Evolutionary conservation across 768 basidiomycete species (phyloP), one percentile per base, ranked within the genome.

Genomic region (Cystobasidium onofrii): DNA sequence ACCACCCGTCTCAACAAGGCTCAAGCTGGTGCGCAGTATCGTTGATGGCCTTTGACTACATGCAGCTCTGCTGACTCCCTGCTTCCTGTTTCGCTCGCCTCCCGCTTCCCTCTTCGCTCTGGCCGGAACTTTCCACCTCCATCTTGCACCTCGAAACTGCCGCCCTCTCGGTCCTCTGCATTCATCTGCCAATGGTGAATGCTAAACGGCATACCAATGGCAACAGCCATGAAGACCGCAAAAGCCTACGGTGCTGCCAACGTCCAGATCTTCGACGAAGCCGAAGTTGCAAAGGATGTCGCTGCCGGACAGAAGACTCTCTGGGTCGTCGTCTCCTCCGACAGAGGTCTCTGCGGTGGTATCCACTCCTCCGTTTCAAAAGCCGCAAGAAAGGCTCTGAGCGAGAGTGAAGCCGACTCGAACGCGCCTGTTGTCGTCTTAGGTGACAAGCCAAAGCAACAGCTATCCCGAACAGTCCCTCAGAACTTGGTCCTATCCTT

Each of bases 271-370:
- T 96, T 94, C 84, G 85, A 87, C 73, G 86, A 95, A 82, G 84
- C 88, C 15, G 89, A 91, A 80, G 84, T 86, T 50, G 84, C 87
- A 25, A 77, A 79, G 73, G 76, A 78, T 15, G 76, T 81, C 73
- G 84, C 87, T 55, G 85, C 88, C 80, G 87, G 86, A 81, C 78
- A 79, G 73, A 84, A 83, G 80, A 90, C 90, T 80, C 91, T 98
- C 77, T 93, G 95, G 85, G 81, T 98, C 77, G 91, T 94, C 81
- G 83, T 96, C 80, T 96, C 95, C 57, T 97, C 95, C 70, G 95
- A 98, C 88, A 93, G 94, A 84, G 95, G 96, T 83, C 91, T 99
- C 73, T 99, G 95, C 81, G 95, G 96, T 84, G 95, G 96, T 86
- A 95, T 99, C 80, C 95, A 98, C 85, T 98, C 95, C 50, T 92